These are phyloP conservation scores for Phaffomyces opuntiae DNA, from an alignment of 805 yeast genomes.

Conservation along the genomic window DNA sequence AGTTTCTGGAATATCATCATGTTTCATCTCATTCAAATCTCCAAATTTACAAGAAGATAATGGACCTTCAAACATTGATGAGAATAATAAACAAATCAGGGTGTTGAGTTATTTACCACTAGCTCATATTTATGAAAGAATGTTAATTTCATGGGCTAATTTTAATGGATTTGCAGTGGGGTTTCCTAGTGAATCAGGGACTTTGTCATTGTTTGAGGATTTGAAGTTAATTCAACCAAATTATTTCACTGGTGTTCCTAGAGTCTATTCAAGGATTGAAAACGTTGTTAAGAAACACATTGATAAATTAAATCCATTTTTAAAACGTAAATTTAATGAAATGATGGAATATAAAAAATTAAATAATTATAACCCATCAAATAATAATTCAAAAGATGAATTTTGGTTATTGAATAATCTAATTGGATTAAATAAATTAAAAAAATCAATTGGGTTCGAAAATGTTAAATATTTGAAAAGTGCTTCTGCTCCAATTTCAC, in stretches of 20 bases:
- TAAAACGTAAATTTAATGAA: conserved; percentile 12
- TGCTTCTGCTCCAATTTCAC: conserved; percentile 60
- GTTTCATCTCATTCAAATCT: conserved; percentile 8
- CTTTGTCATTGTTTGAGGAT: conserved; percentile 42
- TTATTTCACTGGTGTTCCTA: conserved; percentile 45
- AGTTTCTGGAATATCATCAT: conserved; percentile 31
- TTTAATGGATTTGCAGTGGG: conserved; percentile 35
- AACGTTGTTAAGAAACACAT: conserved; percentile 32
- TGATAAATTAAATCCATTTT: conserved; percentile 5
- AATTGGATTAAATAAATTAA: conserved; percentile 31
- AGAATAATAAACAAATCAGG: conserved; percentile 21
- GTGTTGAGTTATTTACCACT: conserved; percentile 42
- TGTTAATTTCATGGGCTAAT: conserved; percentile 26
- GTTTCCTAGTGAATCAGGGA: conserved; percentile 40
- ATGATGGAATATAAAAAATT: conserved; percentile 9
- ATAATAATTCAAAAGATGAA: conserved; percentile 4
- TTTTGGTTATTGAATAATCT: conserved; percentile 6
- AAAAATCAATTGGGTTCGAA: conserved; percentile 32
- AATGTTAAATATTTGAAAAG: conserved; percentile 26
- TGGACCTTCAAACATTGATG: conserved; percentile 8
- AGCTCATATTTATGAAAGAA: conserved; percentile 56
- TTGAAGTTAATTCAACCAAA: conserved; percentile 40
- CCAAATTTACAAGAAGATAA: conserved; percentile 1
- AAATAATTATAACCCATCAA: conserved; percentile 5
- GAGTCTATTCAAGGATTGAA: conserved; percentile 49